Evolutionary conservation across 208 protist genomes (phyloP).

Genomic region (Borovskyia barvae): DNA sequence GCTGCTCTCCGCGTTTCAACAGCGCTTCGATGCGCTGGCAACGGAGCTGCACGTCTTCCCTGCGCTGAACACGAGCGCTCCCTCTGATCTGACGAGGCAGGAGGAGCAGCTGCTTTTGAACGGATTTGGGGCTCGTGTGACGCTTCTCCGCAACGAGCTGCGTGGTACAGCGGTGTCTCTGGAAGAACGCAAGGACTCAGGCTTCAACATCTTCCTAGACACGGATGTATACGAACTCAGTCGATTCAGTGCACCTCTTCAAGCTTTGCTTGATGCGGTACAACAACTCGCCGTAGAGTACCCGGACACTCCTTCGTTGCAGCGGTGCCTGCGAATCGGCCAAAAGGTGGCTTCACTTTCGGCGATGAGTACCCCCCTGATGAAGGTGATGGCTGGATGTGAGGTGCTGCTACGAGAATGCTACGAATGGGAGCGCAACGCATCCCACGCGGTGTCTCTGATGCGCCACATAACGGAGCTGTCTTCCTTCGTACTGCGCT

Average conservation of each 20-base stretch:
- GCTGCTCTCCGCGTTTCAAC: slow-evolving; percentile 43
- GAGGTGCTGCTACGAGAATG: slow-evolving; percentile 94
- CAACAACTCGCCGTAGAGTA: slow-evolving; percentile 75
- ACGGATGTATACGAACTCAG: slow-evolving; percentile 80
- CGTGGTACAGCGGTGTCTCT: slow-evolving; percentile 21
- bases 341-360: slow-evolving; percentile 87
- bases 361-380: slow-evolving; percentile 83
- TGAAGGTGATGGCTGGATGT: slow-evolving; percentile 93
- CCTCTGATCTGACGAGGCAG: not conserved
- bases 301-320: slow-evolving; percentile 91
- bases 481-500: slow-evolving; percentile 93
- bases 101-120: slow-evolving; percentile 74
- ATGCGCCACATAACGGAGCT: slow-evolving; percentile 87
- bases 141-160: slow-evolving; percentile 42
- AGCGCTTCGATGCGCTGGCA: slow-evolving; percentile 70
- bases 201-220: slow-evolving; percentile 93
- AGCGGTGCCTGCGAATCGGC: slow-evolving; percentile 75
- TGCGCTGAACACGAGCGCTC: not conserved
- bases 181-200: slow-evolving; percentile 41
- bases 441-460: slow-evolving; percentile 88
- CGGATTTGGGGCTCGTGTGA: slow-evolving; percentile 69
- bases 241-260: slow-evolving; percentile 64
- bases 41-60: slow-evolving; percentile 41
- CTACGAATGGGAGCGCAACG: slow-evolving; percentile 97
- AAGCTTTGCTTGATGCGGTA: slow-evolving; percentile 56